Percentiles rank a stretch among this genome's conserved stretches.
These are phyloP conservation scores for Penicillium sp. DNA, from an alignment of 2,329 filamentous ascomycete genomes.

Conservation along the genomic window DNA sequence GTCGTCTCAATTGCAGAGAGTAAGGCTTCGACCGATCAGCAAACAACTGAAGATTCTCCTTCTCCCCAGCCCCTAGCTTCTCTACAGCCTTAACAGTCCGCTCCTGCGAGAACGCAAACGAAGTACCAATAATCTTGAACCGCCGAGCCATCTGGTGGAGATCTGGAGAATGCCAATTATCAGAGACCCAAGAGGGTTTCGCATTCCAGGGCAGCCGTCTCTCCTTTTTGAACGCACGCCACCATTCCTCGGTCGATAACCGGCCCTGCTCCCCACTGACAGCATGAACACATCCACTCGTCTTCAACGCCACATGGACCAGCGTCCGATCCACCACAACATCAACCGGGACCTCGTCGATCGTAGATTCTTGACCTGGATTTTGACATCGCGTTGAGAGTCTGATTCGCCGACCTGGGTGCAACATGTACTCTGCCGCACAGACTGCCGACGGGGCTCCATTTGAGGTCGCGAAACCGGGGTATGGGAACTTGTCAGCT, in stretches of 20 bases:
- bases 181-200: constrained; percentile 15
- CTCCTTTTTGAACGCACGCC: constrained; percentile 20
- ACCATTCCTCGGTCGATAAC: constrained; percentile 19
- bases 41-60: constrained; percentile 13
- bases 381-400: constrained; percentile 18
- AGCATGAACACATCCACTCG: constrained; percentile 20
- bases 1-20: constrained; percentile 13
- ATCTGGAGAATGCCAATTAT: constrained; percentile 20
- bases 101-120: constrained; percentile 18
- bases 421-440: constrained; percentile 20
- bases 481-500: constrained; percentile 21
- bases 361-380: constrained; percentile 18
- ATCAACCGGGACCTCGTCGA: constrained; percentile 27
- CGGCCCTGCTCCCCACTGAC: constrained; percentile 21
- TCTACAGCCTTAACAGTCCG: constrained; percentile 12
- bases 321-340: constrained; percentile 24
- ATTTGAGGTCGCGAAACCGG: constrained; percentile 17
- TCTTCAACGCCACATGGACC: constrained; percentile 16
- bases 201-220: constrained; percentile 19
- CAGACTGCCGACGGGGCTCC: constrained; percentile 19
- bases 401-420: constrained; percentile 16
- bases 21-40: constrained; percentile 21
- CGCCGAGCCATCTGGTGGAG: constrained; percentile 17
- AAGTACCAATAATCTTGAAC: constrained; percentile 25
- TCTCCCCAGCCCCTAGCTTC: constrained; percentile 5